Base-by-base conservation (phyloP, 73 alveolate species). In the Paramecium primaurelia region DNA sequence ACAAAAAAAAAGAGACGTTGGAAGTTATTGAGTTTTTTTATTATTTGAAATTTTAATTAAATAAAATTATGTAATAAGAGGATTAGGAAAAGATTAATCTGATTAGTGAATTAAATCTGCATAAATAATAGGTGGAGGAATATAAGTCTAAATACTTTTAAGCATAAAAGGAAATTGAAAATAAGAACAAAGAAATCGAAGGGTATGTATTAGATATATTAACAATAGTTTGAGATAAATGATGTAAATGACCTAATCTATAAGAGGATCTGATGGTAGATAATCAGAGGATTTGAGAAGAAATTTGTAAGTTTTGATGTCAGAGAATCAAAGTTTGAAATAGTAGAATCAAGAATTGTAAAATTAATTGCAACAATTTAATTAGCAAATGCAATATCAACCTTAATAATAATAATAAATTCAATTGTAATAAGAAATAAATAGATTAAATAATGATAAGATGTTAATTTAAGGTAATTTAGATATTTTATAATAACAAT, bases 221-320 rank as follows among this genome's bases (percentile, higher is more conserved):
- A 71, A 32, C 4, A 71, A 8, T 71, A 71, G 86, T 32, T 71
- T 71, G 38, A 30, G 86, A 30, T 28, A 28, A 14, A 71, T 71
- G 86, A 71, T 71, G 86, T 38, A 32, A n/a, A 32, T 32, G 54
- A 71, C 86, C 5, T 34, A 71, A 14, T 71, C 47, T 71, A 28
- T 71, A 71, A 71, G 86, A 71, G 86, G 86, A 34, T 32, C 86
- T 22, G 86, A 71, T 71, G 86, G 86, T 2, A 71, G 86, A 71
- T 34, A 71, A 30, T 71, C 86, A 25, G 86, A 71, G 26, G 86
- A 71, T 71, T 71, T 71, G 26, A 71, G 86, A 71, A 71, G 86
- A 71, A 71, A 71, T 71, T 38, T 71, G 22, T 73, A 73, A 36
- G 59, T 73, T n/a, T 37, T 73, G 87, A 37, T 73, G 59, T 37